Conservation (phyloP, 768 basidiomycete genomes). For the Dendrothele bispora region DNA sequence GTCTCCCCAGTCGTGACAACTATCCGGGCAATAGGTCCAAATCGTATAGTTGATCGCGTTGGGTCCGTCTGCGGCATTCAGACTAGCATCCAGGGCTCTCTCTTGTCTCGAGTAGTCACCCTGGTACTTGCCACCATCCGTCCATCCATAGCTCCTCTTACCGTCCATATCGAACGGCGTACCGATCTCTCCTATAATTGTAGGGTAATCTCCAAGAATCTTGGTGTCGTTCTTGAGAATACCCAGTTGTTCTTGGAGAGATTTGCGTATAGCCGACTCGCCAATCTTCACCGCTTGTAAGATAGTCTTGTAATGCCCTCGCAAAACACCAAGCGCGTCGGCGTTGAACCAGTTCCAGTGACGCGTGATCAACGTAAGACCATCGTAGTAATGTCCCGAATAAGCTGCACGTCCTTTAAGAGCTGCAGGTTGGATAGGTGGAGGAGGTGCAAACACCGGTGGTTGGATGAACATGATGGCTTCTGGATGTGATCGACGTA, state of each 20-base stretch:
- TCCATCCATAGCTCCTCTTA: conserved; percentile 82
- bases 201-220: conserved; percentile 75
- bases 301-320: conserved; percentile 73
- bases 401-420: conserved; percentile 69
- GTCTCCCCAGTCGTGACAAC: conserved; percentile 88
- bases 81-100: conserved; percentile 82
- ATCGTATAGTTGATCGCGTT: conserved; percentile 79
- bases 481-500: conserved; percentile 71
- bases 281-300: conserved; percentile 80
- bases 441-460: conserved; percentile 85
- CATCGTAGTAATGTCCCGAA: conserved; percentile 92
- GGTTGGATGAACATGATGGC: conserved; percentile 91
- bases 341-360: conserved; percentile 97
- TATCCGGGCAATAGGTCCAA: conserved; percentile 88
- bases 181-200: conserved; percentile 94
- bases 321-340: conserved; percentile 88
- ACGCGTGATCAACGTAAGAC: conserved; percentile 86
- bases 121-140: conserved; percentile 59
- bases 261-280: conserved; percentile 77
- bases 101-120: conserved; percentile 81
- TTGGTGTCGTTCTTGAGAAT: conserved; percentile 73
- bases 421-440: conserved; percentile 43
- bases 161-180: conserved; percentile 93
- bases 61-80: conserved; percentile 74
- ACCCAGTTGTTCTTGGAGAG: conserved; percentile 79